Base-by-base conservation (phyloP, 129 eudicot species). In the Escallonia herrerae region DNA sequence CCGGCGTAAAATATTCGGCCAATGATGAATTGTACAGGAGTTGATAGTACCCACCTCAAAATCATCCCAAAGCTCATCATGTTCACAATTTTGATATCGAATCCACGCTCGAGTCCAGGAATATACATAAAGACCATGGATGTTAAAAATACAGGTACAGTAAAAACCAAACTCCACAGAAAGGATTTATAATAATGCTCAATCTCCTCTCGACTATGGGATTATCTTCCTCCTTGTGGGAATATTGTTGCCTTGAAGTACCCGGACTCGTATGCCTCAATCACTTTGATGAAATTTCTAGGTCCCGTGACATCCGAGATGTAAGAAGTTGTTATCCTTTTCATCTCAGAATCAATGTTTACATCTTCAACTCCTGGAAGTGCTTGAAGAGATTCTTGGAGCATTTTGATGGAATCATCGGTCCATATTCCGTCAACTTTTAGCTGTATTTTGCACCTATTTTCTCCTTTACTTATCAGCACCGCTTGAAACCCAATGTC, bases 11-110 rank as follows among this genome's bases (percentile, higher is more conserved):
- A 83, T 71, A 84, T 71, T 14, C 49, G 60, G 72, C 88, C 88
- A 2, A 79, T 79, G 10, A 83, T 52, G 68, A 83, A 83, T 71
- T 83, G 88, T 15, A 83, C 88, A 3, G 88, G 88, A 45, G 88
- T 83, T 51, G 79, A 64, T 14, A 83, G 71, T 43, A 79, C 71
- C 88, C 88, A 83, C 73, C 84, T 83, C 58, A 83, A 64, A 64
- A 79, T 41, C 74, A 67, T 74, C 51, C 88, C 88, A 56, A 75
- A 55, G 53, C 72, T 83, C 58, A 83, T 69, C 79, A 68, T 83
- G 46, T 83, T 79, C 58, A 72, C 62, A 43, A 79, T 55, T 68
- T 76, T 83, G 63, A 59, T 59, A 33, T 66, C 79, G 11, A 83
- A 72, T 65, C 75, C 72, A 65, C 66, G 66, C 43, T 74, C 76